Percentiles rank a stretch among this genome's conserved stretches.
phyloP scores from a whole-genome alignment of 2,329 filamentous ascomycete genomes.

The Paecilomyces formosus region DNA sequence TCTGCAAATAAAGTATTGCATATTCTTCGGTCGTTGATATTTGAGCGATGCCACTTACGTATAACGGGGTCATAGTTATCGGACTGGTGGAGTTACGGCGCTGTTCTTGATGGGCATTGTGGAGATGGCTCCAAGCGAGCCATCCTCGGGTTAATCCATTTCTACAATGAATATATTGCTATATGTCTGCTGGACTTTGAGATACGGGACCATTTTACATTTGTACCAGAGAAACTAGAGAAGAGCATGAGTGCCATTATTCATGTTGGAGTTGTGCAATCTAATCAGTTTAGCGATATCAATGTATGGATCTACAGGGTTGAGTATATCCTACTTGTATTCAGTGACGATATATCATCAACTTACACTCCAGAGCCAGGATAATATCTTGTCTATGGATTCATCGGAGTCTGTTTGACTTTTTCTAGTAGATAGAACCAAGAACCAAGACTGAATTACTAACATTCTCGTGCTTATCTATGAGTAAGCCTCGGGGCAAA shows the following conservation, averaged over 20 bases:
- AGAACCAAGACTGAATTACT: no score
- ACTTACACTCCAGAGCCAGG: no score
- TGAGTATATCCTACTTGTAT: not conserved
- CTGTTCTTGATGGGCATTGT: not conserved
- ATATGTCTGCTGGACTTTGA: not conserved
- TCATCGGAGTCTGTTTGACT: no score
- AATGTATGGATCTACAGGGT: not conserved
- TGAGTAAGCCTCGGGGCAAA: no score
- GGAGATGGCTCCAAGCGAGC: not conserved
- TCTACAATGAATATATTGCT: not conserved
- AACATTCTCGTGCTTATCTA: no score
- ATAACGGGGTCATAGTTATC: not conserved
- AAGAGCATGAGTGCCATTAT: not conserved
- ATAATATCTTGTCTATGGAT: no score
- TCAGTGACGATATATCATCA: not conserved
- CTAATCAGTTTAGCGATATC: not conserved
- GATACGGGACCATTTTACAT: not conserved
- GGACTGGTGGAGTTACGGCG: not conserved
- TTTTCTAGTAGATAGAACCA: no score
- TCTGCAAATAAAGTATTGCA: slow-evolving; percentile 30
- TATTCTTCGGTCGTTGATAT: not conserved
- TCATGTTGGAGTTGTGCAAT: not conserved
- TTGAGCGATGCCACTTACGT: not conserved
- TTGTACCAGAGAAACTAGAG: not conserved
- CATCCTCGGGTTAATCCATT: not conserved